These are phyloP conservation scores for Malassezia furfur DNA, from an alignment of 1,284 basidiomycete genomes.

Conservation along the genomic window DNA sequence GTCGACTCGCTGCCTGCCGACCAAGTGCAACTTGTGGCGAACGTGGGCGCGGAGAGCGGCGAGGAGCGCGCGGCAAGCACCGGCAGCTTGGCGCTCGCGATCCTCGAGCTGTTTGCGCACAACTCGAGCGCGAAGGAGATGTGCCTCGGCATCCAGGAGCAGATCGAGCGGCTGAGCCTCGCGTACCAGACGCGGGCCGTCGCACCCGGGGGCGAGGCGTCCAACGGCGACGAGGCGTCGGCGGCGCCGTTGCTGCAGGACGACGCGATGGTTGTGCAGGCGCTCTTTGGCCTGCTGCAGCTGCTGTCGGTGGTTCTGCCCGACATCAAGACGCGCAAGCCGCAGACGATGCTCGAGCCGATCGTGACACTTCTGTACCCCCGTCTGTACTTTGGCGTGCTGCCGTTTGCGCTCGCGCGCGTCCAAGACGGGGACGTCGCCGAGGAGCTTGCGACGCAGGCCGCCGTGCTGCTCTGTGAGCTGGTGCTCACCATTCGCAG, in stretches of 20 bases:
- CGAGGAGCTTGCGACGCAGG: constrained; percentile 17
- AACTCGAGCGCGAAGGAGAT: constrained; percentile 17
- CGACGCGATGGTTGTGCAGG: constrained; percentile 8
- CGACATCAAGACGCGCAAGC: constrained; percentile 3
- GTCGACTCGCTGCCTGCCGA: background rate
- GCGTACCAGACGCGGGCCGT: constrained; percentile 3
- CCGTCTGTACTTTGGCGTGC: constrained; percentile 1
- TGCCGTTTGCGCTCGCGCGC: background rate
- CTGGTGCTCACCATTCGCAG: background rate
- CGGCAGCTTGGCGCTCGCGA: constrained; percentile 12
- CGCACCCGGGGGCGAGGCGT: background rate
- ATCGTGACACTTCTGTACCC: constrained; percentile 8
- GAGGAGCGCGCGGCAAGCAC: constrained; percentile 5
- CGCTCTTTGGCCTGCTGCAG: constrained; percentile 12
- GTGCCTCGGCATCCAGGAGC: constrained; percentile 17
- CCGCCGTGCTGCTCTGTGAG: constrained; percentile 12
- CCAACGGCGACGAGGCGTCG: background rate
- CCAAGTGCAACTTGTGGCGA: background rate
- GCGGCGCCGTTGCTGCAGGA: background rate
- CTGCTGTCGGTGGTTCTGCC: constrained; percentile 8
- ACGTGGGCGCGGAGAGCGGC: background rate
- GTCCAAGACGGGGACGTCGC: background rate
- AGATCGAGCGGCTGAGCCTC: constrained; percentile 12
- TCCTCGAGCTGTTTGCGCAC: constrained; percentile 11
- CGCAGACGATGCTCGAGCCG: constrained; percentile 4